Evolutionary conservation across 2,329 filamentous ascomycete genomes (phyloP).

Genomic region (Coniochaeta ligniaria): DNA sequence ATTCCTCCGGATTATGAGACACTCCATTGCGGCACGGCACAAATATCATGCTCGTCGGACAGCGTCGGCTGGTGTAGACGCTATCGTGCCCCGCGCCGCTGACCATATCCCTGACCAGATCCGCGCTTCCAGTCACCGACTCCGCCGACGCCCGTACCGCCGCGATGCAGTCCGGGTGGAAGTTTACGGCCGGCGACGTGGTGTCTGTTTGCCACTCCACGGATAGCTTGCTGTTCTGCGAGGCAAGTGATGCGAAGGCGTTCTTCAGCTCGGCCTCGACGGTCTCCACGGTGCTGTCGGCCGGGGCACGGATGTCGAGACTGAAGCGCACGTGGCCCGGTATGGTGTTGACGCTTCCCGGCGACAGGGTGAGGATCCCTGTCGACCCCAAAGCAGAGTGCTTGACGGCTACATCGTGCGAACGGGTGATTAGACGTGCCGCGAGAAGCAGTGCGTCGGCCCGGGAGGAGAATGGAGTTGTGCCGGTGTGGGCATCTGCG

Average conservation of each 20-base stretch:
- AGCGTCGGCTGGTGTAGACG: conserved; percentile 51
- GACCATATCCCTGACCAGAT: conserved; percentile 37
- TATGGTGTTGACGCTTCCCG: conserved; percentile 60
- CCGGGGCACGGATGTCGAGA: conserved; percentile 55
- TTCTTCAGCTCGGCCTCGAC: conserved; percentile 30
- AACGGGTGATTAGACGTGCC: conserved; percentile 23
- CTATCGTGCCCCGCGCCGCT: conserved; percentile 40
- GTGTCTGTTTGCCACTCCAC: conserved; percentile 52
- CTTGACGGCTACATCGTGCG: conserved; percentile 16
- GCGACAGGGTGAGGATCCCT: conserved; percentile 24
- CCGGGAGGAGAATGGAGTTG: conserved; percentile 45
- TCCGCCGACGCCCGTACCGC: conserved; percentile 55
- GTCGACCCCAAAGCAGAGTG: conserved; percentile 19
- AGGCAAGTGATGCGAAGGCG: conserved; percentile 14
- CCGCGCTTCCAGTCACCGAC: not conserved
- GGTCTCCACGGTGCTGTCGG: conserved; percentile 43
- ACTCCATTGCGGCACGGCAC: conserved; percentile 56
- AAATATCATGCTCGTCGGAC: conserved; percentile 63
- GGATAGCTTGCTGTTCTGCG: not conserved
- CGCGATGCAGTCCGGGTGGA: conserved; percentile 60
- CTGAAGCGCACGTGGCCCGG: conserved; percentile 58
- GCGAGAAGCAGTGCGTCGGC: conserved; percentile 23
- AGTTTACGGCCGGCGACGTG: conserved; percentile 53
- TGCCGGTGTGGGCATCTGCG: conserved; percentile 64
- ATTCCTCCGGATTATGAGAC: conserved; percentile 58